Percentiles rank a stretch among this genome's conserved stretches.
These are phyloP conservation scores for Aspergillus sclerotialis DNA, from an alignment of 2,329 filamentous ascomycete species.

Conservation along the genomic window DNA sequence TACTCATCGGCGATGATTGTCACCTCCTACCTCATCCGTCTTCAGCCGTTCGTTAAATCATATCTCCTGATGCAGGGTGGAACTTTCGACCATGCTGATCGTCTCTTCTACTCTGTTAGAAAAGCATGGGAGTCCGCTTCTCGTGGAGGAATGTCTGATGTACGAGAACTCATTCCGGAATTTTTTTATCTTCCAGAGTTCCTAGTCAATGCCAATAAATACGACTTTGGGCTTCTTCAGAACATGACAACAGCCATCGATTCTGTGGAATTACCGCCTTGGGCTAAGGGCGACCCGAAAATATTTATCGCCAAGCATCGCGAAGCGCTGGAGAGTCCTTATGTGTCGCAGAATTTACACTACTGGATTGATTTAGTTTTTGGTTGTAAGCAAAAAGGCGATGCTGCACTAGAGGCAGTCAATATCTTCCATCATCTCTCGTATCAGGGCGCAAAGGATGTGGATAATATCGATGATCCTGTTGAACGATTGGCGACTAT, in stretches of 20 bases:
- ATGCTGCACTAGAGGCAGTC: conserved; percentile 80
- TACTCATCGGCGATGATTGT: conserved; percentile 99
- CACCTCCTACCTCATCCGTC: conserved; percentile 85
- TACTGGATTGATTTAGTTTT: conserved; percentile 96
- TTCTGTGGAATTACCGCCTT: conserved; percentile 81
- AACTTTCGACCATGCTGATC: conserved; percentile 90
- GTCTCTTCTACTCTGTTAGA: conserved; percentile 87
- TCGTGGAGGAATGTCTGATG: conserved; percentile 82
- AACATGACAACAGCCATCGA: conserved; percentile 74
- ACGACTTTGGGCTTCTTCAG: conserved; percentile 86
- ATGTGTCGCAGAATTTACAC: conserved; percentile 83
- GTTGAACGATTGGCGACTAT: conserved; percentile 83
- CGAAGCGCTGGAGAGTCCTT: conserved; percentile 89
- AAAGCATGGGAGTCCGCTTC: conserved; percentile 90
- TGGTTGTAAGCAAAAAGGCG: conserved; percentile 86
- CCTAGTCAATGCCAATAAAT: conserved; percentile 84
- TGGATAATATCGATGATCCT: conserved; percentile 84
- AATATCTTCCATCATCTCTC: conserved; percentile 97
- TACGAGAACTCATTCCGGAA: conserved; percentile 89
- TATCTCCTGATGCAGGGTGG: conserved; percentile 93
- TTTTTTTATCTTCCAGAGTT: conserved; percentile 98
- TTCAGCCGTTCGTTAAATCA: conserved; percentile 94
- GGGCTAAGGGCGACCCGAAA: conserved; percentile 92
- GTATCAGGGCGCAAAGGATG: conserved; percentile 85
- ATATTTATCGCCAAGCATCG: conserved; percentile 94